Base-by-base conservation (phyloP, 495 filamentous ascomycete species). In the Tuber indicum region DNA sequence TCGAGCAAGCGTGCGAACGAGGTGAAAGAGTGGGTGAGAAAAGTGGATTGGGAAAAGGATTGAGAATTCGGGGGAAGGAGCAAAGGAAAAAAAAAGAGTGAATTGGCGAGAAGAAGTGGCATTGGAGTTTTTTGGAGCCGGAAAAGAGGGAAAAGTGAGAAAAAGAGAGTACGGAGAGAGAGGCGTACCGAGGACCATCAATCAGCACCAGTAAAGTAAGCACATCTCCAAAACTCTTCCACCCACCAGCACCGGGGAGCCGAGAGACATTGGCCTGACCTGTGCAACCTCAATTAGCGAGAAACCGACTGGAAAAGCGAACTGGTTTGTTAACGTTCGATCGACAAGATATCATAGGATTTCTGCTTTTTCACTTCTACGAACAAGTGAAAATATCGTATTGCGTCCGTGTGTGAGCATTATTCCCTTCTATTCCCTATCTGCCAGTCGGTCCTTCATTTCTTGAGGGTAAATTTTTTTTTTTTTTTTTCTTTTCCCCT, bases 21-120 rank as follows among this genome's bases (percentile, higher is more conserved):
- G 8, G 21, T 9, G 58, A 70, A 71, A 71, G 44, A 43, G 62
- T 14, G n/a, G 52, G 45, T 2, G 41, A 74, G 66, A 46, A 74
- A 12, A 74, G 58, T 19, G 58, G 58, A 66, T 66, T 7, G 26
- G 23, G 32, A 74, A 74, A 58, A 43, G 71, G 70, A 44, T 46
- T 32, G 23, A 77, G 76, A 49, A 19, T 23, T 49, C 3, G 42
- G 58, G 32, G 26, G 45, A 69, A 72, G 62, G 42, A 52, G 74
- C 21, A 42, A 44, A 19, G 47, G 23, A 52, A 76, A 80, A 52
- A 76, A 80, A 79, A 80, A 72, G 71, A 73, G 76, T 74, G 62
- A 23, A 42, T 49, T 44, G 77, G 75, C 71, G 58, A 66, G 58
- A 32, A 8, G 32, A 36, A 7, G 32, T 36, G 58, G 32, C 36